phyloP scores from a whole-genome alignment of 2,329 filamentous ascomycete species.

The Knufia fluminis region DNA sequence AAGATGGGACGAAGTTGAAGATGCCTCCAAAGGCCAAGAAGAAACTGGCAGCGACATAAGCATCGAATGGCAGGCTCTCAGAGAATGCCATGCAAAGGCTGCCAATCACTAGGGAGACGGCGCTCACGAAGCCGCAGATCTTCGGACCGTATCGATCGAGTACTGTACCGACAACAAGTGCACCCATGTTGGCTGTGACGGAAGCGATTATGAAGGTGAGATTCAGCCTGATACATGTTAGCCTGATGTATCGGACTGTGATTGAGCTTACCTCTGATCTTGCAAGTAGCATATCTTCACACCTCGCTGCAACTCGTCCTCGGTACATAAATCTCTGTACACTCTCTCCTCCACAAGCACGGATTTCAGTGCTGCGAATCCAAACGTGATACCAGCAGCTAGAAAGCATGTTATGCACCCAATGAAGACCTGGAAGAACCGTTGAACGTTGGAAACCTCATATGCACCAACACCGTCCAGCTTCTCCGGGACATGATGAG shows the following conservation, averaged over 20 bases:
- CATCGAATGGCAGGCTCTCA: conserved; percentile 57
- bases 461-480: conserved; percentile 41
- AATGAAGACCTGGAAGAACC: conserved; percentile 50
- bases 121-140: conserved; percentile 61
- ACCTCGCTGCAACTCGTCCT: conserved; percentile 38
- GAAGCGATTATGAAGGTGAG: conserved; percentile 88
- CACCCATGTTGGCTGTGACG: conserved; percentile 77
- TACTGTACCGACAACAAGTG: conserved; percentile 73
- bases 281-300: conserved; percentile 49
- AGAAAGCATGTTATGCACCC: conserved; percentile 66
- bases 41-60: conserved; percentile 63
- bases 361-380: conserved; percentile 75
- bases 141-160: conserved; percentile 76
- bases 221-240: conserved; percentile 50
- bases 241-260: neutral
- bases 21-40: conserved; percentile 68
- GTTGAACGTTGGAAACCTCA: conserved; percentile 35
- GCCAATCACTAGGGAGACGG: conserved; percentile 57
- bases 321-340: conserved; percentile 56
- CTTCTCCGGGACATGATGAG: conserved; percentile 30
- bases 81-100: conserved; percentile 64
- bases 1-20: conserved; percentile 71
- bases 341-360: conserved; percentile 66
- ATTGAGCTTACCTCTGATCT: conserved; percentile 37
- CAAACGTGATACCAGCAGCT: conserved; percentile 71